A percentile compares a stretch with the other conserved stretches of the same genome.
Evolutionary conservation across 2,329 filamentous ascomycete species (phyloP).

Genomic region (Alternaria viburni): DNA sequence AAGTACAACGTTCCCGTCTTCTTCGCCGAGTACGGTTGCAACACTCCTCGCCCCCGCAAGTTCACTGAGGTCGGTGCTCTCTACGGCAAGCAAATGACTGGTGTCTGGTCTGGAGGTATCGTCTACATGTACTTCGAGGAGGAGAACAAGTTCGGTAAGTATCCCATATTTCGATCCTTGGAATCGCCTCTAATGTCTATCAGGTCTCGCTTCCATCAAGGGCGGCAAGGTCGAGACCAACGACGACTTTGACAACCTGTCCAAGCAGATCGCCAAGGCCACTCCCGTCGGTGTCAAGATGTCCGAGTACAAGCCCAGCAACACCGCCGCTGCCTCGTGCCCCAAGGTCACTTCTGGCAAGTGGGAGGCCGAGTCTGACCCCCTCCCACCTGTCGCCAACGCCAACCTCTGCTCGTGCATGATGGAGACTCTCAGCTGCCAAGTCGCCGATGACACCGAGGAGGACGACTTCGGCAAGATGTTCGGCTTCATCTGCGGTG

Average conservation of each 20-base stretch:
- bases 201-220: conserved; percentile 70
- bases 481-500: conserved; percentile 77
- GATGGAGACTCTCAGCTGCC: conserved; percentile 74
- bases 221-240: conserved; percentile 66
- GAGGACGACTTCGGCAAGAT: conserved; percentile 67
- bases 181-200: conserved; percentile 12
- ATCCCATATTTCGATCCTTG: neutral
- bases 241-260: conserved; percentile 66
- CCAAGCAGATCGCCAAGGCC: conserved; percentile 70
- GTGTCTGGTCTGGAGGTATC: conserved; percentile 92
- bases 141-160: conserved; percentile 80
- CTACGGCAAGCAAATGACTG: conserved; percentile 80
- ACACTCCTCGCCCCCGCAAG: conserved; percentile 71
- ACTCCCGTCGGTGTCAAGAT: conserved; percentile 70
- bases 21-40: conserved; percentile 99
- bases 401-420: conserved; percentile 83
- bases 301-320: conserved; percentile 73
- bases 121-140: conserved; percentile 99
- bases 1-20: conserved; percentile 94
- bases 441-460: conserved; percentile 63
- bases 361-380: conserved; percentile 72
- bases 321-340: conserved; percentile 72
- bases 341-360: conserved; percentile 63
- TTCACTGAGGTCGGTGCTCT: conserved; percentile 87
- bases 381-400: conserved; percentile 84